Base-by-base conservation (phyloP, 306 rosid genomes). In the Acacia confusa region DNA sequence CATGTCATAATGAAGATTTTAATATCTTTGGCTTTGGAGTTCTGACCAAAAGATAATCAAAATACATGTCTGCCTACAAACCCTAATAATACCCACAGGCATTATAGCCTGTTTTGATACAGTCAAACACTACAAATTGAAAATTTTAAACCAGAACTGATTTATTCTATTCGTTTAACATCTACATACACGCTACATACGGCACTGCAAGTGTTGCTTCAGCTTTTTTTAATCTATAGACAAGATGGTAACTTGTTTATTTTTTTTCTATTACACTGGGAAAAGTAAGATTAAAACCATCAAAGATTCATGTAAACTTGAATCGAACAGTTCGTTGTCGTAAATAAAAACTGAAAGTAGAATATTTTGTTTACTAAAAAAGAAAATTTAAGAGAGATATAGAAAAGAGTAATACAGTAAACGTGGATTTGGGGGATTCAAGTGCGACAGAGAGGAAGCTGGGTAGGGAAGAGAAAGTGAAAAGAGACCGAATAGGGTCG, bases 1-100 rank as follows among this genome's bases (percentile, higher is more conserved):
- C 81, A 58, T 84, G 78, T 57, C 83, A 45, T 57, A 5, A 17
- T 53, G 72, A 78, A 72, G 20, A 74, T 73, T 41, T 38, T 63
- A 28, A 22, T 75, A 6, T 22, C 36, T 36, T 3, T 65, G 66
- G 78, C 32, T 68, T 68, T 72, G 47, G 78, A 69, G 78, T 68
- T 68, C 71, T 44, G 81, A 76, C 81, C 72, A 63, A 10, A 17
- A 22, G 25, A n/a, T 60, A 66, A 1, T 77, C 61, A 34, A 53
- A 10, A 12, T 20, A n/a, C 20, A 50, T 57, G 70, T 25, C 69
- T 57, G 20, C 32, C 79, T 36, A 75, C 9, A 55, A 30, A 57
- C 53, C 69, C 79, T 36, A 75, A 20, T 64, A 20, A 20, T 15
- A 60, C 70, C 28, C 36, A 8, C 30, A 43, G 58, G 32, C 16